Evolutionary conservation across 129 eudicot species (phyloP).

Genomic region (Flaveria linearis): DNA sequence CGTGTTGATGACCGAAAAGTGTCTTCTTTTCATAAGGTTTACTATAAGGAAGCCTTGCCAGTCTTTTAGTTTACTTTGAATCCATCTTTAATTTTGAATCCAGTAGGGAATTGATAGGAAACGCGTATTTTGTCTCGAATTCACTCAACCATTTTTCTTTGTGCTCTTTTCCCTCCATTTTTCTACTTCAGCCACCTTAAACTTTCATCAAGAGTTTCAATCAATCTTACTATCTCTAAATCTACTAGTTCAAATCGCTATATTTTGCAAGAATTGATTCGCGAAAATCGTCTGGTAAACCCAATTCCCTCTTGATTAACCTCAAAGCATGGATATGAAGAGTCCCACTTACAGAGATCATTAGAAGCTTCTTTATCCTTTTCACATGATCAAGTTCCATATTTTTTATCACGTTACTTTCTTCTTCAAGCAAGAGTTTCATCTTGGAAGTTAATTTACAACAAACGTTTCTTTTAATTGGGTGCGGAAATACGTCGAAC

Average conservation of each 20-base stretch:
- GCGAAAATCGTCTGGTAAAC: slow-evolving; percentile 80
- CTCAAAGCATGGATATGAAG: slow-evolving; percentile 83
- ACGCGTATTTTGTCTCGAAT: slow-evolving; percentile 78
- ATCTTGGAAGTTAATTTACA: slow-evolving; percentile 55
- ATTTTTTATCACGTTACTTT: slow-evolving; percentile 34
- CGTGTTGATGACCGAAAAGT: slow-evolving; percentile 45
- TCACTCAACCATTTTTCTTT: slow-evolving; percentile 91
- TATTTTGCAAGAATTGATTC: slow-evolving; percentile 71
- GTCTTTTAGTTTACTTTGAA: slow-evolving; percentile 58
- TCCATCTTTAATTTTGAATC: slow-evolving; percentile 61
- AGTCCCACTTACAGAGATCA: slow-evolving; percentile 65
- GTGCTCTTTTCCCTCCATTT: slow-evolving; percentile 75
- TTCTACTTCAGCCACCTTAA: slow-evolving; percentile 66
- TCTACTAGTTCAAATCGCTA: slow-evolving; percentile 54
- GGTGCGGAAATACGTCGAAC: slow-evolving; percentile 82
- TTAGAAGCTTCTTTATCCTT: slow-evolving; percentile 55
- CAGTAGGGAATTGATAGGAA: slow-evolving; percentile 79
- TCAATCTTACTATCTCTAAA: slow-evolving; percentile 63
- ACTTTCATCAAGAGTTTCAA: slow-evolving; percentile 36
- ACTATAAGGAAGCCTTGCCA: slow-evolving; percentile 86
- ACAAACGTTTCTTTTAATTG: slow-evolving; percentile 52
- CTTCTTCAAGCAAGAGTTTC: slow-evolving; percentile 49
- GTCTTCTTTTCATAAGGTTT: slow-evolving; percentile 73
- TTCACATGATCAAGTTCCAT: slow-evolving; percentile 50
- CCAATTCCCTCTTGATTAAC: slow-evolving; percentile 66